Evolutionary conservation across 2,329 filamentous ascomycete species (phyloP).

Genomic region (Fusarium agapanthi): DNA sequence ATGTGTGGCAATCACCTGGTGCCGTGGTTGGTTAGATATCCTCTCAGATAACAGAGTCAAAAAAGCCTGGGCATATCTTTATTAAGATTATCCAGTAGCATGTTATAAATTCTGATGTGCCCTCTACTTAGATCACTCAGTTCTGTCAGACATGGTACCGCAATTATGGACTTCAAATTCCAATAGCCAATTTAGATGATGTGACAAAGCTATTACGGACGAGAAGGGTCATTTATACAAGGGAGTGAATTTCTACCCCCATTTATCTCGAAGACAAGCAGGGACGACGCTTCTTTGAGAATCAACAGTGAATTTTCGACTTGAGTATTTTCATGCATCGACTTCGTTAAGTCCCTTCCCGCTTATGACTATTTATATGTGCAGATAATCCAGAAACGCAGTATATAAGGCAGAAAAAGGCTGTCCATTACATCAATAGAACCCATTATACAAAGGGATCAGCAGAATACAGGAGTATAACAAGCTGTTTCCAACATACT

Average conservation of each 20-base stretch:
- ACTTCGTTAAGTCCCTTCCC: slow-evolving; percentile 31
- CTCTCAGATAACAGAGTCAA: slow-evolving; percentile 25
- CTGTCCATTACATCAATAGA: slow-evolving; percentile 15
- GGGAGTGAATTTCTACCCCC: not conserved
- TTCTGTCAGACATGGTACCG: not conserved
- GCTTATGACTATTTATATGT: slow-evolving; percentile 24
- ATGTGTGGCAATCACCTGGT: slow-evolving; percentile 22
- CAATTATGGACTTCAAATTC: slow-evolving; percentile 5
- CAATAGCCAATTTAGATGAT: not conserved
- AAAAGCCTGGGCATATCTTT: slow-evolving; percentile 22
- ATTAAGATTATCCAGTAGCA: slow-evolving; percentile 12
- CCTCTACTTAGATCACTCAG: slow-evolving; percentile 10
- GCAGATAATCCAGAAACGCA: slow-evolving; percentile 21
- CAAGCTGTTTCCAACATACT: slow-evolving; percentile 3
- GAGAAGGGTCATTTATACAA: not conserved
- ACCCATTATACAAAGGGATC: slow-evolving; percentile 27
- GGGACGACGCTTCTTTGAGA: not conserved
- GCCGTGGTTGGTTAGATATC: slow-evolving; percentile 41
- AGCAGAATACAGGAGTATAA: slow-evolving; percentile 14
- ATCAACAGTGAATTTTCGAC: not conserved
- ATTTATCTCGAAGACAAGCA: not conserved
- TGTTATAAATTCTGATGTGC: not conserved
- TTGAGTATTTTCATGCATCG: slow-evolving; percentile 9
- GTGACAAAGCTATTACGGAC: not conserved
- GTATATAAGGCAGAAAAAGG: slow-evolving; percentile 16